phyloP scores from a whole-genome alignment of 768 basidiomycete species.

The Cubamyces sp. region DNA sequence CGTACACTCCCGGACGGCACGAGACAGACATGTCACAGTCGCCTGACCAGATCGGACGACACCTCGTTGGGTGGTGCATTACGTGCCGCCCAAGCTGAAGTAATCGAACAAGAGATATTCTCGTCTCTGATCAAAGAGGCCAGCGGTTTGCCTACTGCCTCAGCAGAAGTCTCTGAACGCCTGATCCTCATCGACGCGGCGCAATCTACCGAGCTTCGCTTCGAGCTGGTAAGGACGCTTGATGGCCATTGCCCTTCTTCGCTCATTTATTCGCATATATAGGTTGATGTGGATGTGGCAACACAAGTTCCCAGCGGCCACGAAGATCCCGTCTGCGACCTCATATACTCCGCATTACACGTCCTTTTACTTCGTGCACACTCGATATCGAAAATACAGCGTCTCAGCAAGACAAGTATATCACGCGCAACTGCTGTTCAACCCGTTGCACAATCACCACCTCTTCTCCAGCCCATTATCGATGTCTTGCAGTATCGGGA shows the following conservation, averaged over 20 bases:
- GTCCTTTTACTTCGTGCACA: conserved; percentile 69
- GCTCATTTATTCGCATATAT: neutral
- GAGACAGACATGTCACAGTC: conserved; percentile 43
- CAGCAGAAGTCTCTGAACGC: conserved; percentile 78
- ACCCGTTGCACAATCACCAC: conserved; percentile 38
- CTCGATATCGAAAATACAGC: conserved; percentile 47
- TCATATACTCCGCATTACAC: conserved; percentile 68
- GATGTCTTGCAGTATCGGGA: conserved; percentile 80
- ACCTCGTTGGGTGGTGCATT: conserved; percentile 55
- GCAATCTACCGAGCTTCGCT: conserved; percentile 65
- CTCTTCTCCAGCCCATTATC: conserved; percentile 73
- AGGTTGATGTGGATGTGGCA: conserved; percentile 36
- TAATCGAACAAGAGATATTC: conserved; percentile 83
- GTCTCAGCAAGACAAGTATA: conserved; percentile 37
- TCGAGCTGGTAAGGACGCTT: conserved; percentile 64
- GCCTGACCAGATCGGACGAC: conserved; percentile 35
- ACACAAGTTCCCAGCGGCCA: neutral
- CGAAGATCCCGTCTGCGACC: conserved; percentile 51
- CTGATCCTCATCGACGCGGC: conserved; percentile 79
- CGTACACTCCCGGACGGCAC: conserved; percentile 40
- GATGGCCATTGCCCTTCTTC: neutral
- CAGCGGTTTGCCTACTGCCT: conserved; percentile 73
- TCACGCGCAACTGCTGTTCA: conserved; percentile 28
- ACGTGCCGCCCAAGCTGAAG: conserved; percentile 65
- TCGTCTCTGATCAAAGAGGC: conserved; percentile 74